Conservation (phyloP, 139 green algal species). For the Coccomyxa sp. region DNA sequence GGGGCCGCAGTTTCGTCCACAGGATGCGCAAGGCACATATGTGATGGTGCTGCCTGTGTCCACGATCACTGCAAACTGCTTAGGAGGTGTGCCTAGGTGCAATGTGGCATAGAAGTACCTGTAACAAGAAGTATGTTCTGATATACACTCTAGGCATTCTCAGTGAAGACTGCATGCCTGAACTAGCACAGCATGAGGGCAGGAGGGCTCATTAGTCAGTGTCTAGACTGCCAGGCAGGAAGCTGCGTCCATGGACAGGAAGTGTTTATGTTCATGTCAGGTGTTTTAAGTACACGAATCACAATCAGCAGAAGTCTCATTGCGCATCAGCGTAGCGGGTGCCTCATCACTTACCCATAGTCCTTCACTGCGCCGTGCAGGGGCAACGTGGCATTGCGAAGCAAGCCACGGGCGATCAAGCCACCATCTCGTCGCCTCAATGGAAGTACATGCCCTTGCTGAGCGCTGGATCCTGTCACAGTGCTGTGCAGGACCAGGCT, state of each 20-base stretch:
- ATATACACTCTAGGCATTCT: too few relatives aligned
- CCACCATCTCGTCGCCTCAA: conserved; percentile 14
- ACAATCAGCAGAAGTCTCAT: too few relatives aligned
- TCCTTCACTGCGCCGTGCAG: conserved; percentile 68
- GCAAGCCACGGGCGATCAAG: conserved; percentile 23
- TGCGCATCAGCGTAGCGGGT: too few relatives aligned
- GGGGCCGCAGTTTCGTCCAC: conserved; percentile 41
- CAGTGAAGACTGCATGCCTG: too few relatives aligned
- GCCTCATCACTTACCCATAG: conserved; percentile 62
- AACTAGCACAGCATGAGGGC: too few relatives aligned
- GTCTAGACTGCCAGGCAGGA: too few relatives aligned
- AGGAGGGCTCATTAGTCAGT: too few relatives aligned
- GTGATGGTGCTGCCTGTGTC: conserved; percentile 94
- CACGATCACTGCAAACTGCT: conserved; percentile 85
- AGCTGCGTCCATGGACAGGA: too few relatives aligned
- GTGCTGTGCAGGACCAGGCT: neutral
- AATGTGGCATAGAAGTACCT: conserved; percentile 89
- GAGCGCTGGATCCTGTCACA: neutral
- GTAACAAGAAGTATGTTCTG: neutral
- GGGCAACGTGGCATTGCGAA: conserved; percentile 44
- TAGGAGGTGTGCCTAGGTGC: conserved; percentile 72
- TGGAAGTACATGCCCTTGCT: conserved; percentile 8
- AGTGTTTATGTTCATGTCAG: too few relatives aligned
- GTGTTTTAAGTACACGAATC: too few relatives aligned
- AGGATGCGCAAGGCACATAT: conserved; percentile 87